Base-by-base conservation (phyloP, 768 basidiomycete species). In the Collybiopsis luxurians region DNA sequence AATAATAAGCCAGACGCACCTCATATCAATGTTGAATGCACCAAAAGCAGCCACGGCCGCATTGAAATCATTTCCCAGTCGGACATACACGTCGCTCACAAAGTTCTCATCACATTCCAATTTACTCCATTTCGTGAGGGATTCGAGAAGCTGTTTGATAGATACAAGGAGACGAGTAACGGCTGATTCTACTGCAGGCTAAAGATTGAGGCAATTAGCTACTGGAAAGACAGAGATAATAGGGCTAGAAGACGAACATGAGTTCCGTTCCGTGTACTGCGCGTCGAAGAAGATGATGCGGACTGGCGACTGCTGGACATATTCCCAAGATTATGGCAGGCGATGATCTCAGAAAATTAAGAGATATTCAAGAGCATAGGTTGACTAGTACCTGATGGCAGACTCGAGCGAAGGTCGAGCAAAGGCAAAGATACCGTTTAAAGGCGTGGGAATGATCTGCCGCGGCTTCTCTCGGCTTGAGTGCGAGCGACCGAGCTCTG, bases 31-130 rank as follows among this genome's bases (percentile, higher is more conserved):
- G 59, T 87, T 85, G 62, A 87, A 93, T 12, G 81, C 76, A 2
- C 82, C 81, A 68, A 99, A 99, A 1, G 95, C 93, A 53, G 88
- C 83, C 38, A 95, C 92, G 10, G 95, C 95, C 15, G 85, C 83
- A 67, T 98, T 98, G 78, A 99, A 98, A 68, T 97, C 95, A 71
- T 98, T 98, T 23, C 97, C 97, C 23, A 99, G 79, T 54, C 86
- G 84, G 53, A 99, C 97, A 71, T 99, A 99, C 53, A 97, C 91
- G 71, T 98, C 93, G 79, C 95, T 97, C 67, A 99, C 94, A 62
- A 90, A 79, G 42, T 71, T 74, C 67, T 96, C 94, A 56, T 84
- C 78, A 64, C 89, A 79, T 64, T 84, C 79, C 59, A 81, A 71
- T 57, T 78, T 78, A 69, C 90, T 91, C 94, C 94, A 97, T 74